These are phyloP conservation scores for Eucalyptus leucophloia DNA, from an alignment of 345 rosid species.

Conservation along the genomic window DNA sequence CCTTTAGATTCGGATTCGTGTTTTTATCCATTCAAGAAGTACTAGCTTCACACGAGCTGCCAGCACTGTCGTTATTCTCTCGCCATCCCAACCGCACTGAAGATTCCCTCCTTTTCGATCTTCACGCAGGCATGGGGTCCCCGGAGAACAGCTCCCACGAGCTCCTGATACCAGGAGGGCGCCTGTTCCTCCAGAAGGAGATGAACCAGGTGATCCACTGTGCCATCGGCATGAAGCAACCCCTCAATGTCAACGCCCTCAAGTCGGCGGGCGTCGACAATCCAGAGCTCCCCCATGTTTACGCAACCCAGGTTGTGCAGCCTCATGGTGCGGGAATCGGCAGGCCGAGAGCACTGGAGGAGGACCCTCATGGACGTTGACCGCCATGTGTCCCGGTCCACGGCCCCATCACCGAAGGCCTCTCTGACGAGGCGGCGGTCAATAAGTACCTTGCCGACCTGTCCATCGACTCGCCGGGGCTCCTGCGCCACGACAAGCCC, in stretches of 20 bases:
- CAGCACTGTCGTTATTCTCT: no score
- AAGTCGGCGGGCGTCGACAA: not conserved
- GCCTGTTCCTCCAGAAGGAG: slow-evolving; percentile 37
- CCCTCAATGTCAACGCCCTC: slow-evolving; percentile 1
- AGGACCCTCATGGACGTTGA: slow-evolving; percentile 27
- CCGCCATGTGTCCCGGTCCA: slow-evolving; percentile 14
- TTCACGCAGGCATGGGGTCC: not conserved
- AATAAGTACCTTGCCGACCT: slow-evolving; percentile 37
- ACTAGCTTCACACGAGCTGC: not conserved
- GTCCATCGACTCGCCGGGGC: slow-evolving; percentile 11
- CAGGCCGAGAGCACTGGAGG: slow-evolving; percentile 36
- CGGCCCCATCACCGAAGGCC: not conserved
- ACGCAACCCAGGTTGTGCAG: slow-evolving; percentile 48
- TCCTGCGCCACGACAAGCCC: slow-evolving; percentile 30
- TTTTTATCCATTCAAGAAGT: not conserved
- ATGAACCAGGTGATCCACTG: slow-evolving; percentile 36
- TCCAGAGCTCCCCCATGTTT: slow-evolving; percentile 16
- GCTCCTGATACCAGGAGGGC: slow-evolving; percentile 41
- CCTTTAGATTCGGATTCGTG: not conserved
- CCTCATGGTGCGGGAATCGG: slow-evolving; percentile 25
- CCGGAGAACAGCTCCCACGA: slow-evolving; percentile 2
- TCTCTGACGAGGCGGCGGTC: not conserved
- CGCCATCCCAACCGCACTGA: not conserved
- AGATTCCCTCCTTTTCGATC: not conserved
- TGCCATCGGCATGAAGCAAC: slow-evolving; percentile 10